These are phyloP conservation scores for Dactylis glomerata DNA, from an alignment of 176 grass and related monocot genomes.

Conservation along the genomic window DNA sequence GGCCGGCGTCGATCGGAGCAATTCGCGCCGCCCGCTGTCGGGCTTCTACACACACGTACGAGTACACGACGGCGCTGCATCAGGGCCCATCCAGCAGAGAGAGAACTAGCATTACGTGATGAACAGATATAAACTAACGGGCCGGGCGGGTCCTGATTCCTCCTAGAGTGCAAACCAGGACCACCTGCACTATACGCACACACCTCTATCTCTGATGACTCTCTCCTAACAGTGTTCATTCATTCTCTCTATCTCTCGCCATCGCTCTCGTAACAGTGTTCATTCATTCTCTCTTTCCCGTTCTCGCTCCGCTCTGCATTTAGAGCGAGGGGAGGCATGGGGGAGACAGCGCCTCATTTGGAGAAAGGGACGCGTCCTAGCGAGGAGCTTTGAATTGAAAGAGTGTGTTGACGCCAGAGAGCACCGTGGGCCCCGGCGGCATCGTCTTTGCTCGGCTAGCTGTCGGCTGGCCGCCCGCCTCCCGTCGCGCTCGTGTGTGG, in stretches of 20 bases:
- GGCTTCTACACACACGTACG: neutral
- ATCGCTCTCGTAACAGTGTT: neutral
- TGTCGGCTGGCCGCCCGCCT: neutral
- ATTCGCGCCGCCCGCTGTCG: neutral
- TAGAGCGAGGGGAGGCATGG: neutral
- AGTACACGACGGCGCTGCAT: neutral
- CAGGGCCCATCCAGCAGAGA: neutral
- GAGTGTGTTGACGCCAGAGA: neutral
- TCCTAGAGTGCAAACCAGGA: slow-evolving; percentile 18
- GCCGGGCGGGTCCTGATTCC: neutral
- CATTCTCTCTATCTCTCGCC: neutral
- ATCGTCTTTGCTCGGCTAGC: neutral
- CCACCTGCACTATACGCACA: slow-evolving; percentile 5
- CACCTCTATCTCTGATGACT: neutral
- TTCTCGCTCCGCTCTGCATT: slow-evolving; percentile 11
- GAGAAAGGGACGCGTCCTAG: slow-evolving; percentile 43
- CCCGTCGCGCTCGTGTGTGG: neutral
- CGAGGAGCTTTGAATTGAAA: slow-evolving; percentile 1
- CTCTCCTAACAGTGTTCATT: neutral
- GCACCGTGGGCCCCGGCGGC: neutral
- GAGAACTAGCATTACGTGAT: neutral
- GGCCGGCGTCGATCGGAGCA: neutral
- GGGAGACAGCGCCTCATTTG: slow-evolving; percentile 38
- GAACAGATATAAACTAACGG: too few species aligned
- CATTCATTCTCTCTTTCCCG: neutral